Base-by-base conservation (phyloP, 441 rosid genomes). In the Viola pubescens region DNA sequence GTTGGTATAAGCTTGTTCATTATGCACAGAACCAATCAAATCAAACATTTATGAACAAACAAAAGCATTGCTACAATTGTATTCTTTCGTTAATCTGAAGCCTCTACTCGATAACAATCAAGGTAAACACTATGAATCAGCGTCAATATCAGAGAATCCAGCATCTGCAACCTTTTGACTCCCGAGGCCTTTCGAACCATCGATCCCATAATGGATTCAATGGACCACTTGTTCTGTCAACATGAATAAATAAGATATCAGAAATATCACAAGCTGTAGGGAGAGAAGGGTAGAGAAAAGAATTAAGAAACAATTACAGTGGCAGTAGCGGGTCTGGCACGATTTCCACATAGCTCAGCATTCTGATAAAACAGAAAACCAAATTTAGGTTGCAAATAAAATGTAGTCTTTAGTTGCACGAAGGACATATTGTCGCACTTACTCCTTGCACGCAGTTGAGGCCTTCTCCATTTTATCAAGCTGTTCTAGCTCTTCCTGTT, bases 131-230 rank as follows among this genome's bases (percentile, higher is more conserved):
- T 44, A 47, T 57, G 34, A 54, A 52, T 61, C 50, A 64, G 69
- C 69, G 40, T 12, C 58, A 61, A 41, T 59, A 60, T 84, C 78
- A 85, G 57, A 92, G 83, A 54, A 84, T 79, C 88, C 75, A 74
- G 81, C 98, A 89, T 46, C 77, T 82, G 82, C 97, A 89, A 40
- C 94, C 73, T 70, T 71, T 73, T 0, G 82, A 76, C 49, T 87
- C 87, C 61, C 65, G 78, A 16, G 89, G 87, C 9, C 91, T 76
- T 73, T 89, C 85, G 52, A 89, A 92, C 98, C 98, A 90, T 59
- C 79, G 82, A 65, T 90, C 97, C 96, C 97, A 90, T 26, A 52
- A 37, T 0, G 80, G 77, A 51, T 81, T 81, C 14, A 75, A 47
- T 4, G 96, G 96, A 14, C 94, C 89, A 44, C 13, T 62, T 55